Conservation (phyloP, 2,329 filamentous ascomycete genomes). For the Botrytis hyacinthi region DNA sequence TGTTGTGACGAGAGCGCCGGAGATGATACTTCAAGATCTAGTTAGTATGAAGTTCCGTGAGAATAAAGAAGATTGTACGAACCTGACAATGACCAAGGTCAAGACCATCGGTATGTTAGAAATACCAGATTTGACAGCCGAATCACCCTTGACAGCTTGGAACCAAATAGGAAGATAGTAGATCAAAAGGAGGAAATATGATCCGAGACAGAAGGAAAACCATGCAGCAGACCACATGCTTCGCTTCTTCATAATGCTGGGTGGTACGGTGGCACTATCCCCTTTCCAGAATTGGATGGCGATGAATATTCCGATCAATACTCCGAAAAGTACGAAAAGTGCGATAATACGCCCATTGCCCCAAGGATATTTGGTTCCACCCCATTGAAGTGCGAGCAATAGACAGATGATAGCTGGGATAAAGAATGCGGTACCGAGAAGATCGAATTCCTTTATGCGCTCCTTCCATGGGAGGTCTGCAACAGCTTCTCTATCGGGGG, state of each 20-base stretch:
- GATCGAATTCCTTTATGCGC: constrained; percentile 39
- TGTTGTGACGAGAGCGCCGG: not conserved
- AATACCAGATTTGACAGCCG: constrained; percentile 47
- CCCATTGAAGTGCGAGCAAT: constrained; percentile 44
- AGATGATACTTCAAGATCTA: not conserved
- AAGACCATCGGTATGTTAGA: constrained; percentile 41
- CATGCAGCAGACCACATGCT: constrained; percentile 39
- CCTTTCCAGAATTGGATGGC: constrained; percentile 41
- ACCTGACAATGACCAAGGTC: constrained; percentile 34
- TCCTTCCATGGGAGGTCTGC: constrained; percentile 42
- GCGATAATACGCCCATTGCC: constrained; percentile 39
- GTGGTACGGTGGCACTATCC: constrained; percentile 44
- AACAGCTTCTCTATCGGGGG: constrained; percentile 27
- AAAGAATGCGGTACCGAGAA: constrained; percentile 40
- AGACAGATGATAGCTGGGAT: constrained; percentile 41
- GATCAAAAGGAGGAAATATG: constrained; percentile 42
- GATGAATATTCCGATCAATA: constrained; percentile 37
- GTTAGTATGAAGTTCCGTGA: constrained; percentile 17
- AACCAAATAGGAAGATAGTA: constrained; percentile 51
- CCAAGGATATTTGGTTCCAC: constrained; percentile 42
- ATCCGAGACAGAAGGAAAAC: constrained; percentile 40
- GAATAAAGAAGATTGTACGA: constrained; percentile 22
- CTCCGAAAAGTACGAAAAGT: constrained; percentile 38
- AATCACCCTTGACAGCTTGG: constrained; percentile 46
- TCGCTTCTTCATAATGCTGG: constrained; percentile 41